Evolutionary conservation across 2,329 filamentous ascomycete genomes (phyloP).

Genomic region (Alternaria metachromatica): DNA sequence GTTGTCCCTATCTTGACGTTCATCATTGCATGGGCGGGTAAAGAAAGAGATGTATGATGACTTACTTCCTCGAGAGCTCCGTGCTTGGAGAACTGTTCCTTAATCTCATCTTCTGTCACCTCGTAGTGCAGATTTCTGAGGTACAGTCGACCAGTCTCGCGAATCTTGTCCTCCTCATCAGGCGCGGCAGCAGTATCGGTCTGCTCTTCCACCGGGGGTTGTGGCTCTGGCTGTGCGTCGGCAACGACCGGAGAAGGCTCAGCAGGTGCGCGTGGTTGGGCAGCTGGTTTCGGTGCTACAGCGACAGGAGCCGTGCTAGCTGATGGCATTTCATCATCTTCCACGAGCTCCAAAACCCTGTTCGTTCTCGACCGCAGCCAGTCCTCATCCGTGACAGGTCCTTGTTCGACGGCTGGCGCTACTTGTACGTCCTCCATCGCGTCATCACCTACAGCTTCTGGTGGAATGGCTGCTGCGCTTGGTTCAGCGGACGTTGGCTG

Average conservation of each 20-base stretch:
- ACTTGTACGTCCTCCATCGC: slow-evolving; percentile 23
- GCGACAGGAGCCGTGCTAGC: not conserved
- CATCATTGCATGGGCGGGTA: slow-evolving; percentile 69
- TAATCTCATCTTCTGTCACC: slow-evolving; percentile 77
- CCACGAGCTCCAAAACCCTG: slow-evolving; percentile 81
- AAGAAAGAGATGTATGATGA: slow-evolving; percentile 17
- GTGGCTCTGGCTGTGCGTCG: slow-evolving; percentile 13
- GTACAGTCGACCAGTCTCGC: slow-evolving; percentile 79
- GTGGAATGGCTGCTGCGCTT: not conserved
- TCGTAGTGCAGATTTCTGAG: slow-evolving; percentile 87
- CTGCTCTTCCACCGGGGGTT: slow-evolving; percentile 33
- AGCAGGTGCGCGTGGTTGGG: slow-evolving; percentile 15
- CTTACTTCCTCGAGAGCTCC: slow-evolving; percentile 89
- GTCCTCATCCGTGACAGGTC: slow-evolving; percentile 75
- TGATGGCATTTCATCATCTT: slow-evolving; percentile 68
- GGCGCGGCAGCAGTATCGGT: slow-evolving; percentile 47
- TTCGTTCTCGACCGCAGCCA: slow-evolving; percentile 92
- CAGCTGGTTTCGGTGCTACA: not conserved
- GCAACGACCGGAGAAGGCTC: slow-evolving; percentile 10
- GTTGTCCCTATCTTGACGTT: slow-evolving; percentile 99
- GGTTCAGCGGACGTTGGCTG: not conserved
- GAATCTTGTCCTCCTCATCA: slow-evolving; percentile 67
- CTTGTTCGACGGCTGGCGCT: slow-evolving; percentile 35
- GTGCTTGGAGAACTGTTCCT: slow-evolving; percentile 72
- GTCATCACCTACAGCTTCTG: slow-evolving; percentile 15